A percentile compares a stretch with the other conserved stretches of the same genome.
phyloP scores from a whole-genome alignment of 169 alveolate genomes.

The Plasmodium fragile region DNA sequence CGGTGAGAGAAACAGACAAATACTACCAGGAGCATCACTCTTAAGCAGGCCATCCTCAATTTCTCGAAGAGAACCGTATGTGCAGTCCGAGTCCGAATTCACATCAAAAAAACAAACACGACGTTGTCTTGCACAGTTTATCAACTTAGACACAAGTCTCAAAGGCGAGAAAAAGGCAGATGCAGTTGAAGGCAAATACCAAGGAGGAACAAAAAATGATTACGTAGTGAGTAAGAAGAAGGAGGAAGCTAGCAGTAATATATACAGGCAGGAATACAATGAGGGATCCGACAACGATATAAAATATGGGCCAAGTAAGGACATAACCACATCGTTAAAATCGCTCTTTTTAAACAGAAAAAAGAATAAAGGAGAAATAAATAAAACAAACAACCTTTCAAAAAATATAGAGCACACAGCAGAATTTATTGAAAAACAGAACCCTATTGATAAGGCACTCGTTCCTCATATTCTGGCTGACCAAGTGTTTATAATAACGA shows the following conservation, averaged over 20 bases:
- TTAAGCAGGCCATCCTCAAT: neutral
- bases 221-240: neutral
- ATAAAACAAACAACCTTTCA: slow-evolving; percentile 5
- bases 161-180: neutral
- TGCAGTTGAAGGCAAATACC: neutral
- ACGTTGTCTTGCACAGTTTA: slow-evolving; percentile 13
- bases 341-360: neutral
- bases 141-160: slow-evolving; percentile 5
- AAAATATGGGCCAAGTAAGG: neutral
- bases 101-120: neutral
- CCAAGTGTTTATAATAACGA: slow-evolving; percentile 30
- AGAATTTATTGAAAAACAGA: neutral
- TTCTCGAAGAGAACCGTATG: neutral
- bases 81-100: neutral
- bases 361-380: neutral
- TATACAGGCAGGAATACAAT: neutral
- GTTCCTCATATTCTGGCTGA: neutral
- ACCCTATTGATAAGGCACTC: neutral
- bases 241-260: neutral
- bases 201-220: neutral
- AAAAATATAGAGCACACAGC: neutral
- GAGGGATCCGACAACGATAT: neutral
- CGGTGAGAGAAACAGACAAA: neutral
- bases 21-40: neutral
- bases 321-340: neutral